Evolutionary conservation across 2,329 filamentous ascomycete species (phyloP).

Genomic region (Immersiporthe knoxdaviesiana): DNA sequence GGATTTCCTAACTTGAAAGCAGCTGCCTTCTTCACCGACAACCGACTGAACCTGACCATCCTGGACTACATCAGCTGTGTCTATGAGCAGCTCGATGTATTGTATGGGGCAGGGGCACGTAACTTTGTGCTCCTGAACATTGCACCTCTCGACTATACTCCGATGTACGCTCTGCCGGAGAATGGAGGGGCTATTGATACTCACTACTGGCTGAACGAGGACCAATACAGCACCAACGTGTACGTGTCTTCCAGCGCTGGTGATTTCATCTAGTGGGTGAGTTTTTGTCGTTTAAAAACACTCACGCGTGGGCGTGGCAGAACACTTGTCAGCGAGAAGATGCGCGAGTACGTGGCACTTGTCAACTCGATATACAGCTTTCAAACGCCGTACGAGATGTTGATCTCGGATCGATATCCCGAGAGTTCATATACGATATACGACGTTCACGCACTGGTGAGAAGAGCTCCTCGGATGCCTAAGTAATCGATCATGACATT

Average conservation of each 20-base stretch:
- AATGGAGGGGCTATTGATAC: slow-evolving; percentile 47
- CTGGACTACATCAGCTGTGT: slow-evolving; percentile 59
- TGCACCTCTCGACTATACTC: slow-evolving; percentile 55
- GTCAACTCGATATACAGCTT: slow-evolving; percentile 57
- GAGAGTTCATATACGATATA: slow-evolving; percentile 57
- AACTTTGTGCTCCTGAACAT: slow-evolving; percentile 62
- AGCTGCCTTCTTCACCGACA: slow-evolving; percentile 56
- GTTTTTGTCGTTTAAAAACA: too few species aligned
- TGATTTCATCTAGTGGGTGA: too few species aligned
- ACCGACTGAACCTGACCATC: slow-evolving; percentile 52
- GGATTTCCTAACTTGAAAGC: neutral
- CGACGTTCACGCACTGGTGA: slow-evolving; percentile 55
- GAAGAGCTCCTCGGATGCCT: slow-evolving; percentile 28
- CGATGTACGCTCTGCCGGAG: slow-evolving; percentile 54
- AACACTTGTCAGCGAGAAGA: slow-evolving; percentile 53
- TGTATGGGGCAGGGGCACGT: slow-evolving; percentile 57
- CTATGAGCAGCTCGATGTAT: slow-evolving; percentile 48
- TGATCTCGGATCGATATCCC: slow-evolving; percentile 47
- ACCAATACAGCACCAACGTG: slow-evolving; percentile 43
- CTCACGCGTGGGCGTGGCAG: neutral
- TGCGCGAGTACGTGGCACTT: slow-evolving; percentile 53
- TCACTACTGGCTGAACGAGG: slow-evolving; percentile 51
- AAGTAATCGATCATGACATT: neutral
- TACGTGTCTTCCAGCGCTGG: neutral
- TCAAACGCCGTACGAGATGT: slow-evolving; percentile 50